Percentiles rank a stretch among this genome's conserved stretches.
Conservation (phyloP, 2,329 filamentous ascomycete species). For the Venturia asperata region DNA sequence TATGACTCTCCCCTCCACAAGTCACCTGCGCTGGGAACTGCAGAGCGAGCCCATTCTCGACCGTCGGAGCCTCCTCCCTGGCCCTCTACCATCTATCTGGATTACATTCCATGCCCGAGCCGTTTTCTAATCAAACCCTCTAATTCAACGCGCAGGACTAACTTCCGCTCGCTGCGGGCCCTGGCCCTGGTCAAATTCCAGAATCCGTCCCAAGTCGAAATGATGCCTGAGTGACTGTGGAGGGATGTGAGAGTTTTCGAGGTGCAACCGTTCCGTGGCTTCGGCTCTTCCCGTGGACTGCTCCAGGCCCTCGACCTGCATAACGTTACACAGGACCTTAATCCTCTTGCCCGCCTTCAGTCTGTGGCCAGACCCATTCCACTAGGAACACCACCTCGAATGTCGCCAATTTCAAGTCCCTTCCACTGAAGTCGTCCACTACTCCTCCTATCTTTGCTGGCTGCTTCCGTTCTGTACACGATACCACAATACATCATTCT, state of each 20-base stretch:
- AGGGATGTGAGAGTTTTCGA: not conserved
- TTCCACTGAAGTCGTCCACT: not conserved
- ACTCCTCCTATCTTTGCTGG: not conserved
- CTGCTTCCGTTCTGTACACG: not conserved
- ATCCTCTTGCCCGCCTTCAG: not conserved
- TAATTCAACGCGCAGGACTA: not conserved
- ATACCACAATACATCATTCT: not conserved
- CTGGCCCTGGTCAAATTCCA: not conserved
- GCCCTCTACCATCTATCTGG: not conserved
- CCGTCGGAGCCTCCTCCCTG: not conserved
- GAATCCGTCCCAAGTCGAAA: not conserved
- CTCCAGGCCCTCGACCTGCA: constrained; percentile 1
- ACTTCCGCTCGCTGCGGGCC: not conserved
- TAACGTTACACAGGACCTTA: too few relatives aligned
- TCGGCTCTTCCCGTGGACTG: constrained; percentile 4
- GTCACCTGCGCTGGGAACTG: not conserved
- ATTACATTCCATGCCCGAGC: not conserved
- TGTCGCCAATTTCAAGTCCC: not conserved
- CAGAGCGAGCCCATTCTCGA: not conserved
- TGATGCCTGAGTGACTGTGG: not conserved
- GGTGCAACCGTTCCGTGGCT: not conserved
- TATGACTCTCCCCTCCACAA: too few relatives aligned
- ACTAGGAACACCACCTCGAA: not conserved
- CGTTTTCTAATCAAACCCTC: too few relatives aligned
- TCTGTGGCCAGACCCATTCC: not conserved